Base-by-base conservation (phyloP, 768 basidiomycete species). In the Panaeolus cyanescens region DNA sequence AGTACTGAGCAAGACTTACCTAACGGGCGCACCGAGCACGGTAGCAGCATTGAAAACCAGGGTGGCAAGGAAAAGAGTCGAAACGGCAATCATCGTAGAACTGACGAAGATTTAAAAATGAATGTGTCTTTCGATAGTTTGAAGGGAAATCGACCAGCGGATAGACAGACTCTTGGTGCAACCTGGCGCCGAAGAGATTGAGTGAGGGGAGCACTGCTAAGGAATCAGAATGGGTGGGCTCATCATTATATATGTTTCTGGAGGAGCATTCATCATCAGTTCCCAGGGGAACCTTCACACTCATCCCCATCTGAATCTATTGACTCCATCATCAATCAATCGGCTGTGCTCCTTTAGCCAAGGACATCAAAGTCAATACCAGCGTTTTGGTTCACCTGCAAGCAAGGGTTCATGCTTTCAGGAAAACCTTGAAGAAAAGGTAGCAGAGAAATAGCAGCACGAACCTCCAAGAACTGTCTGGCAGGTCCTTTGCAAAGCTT, bases 121-220 rank as follows among this genome's bases (percentile, higher is more conserved):
- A 64, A 63, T n/a, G 39, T 65, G 68, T 69, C 69, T 72, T 72
- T 70, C 70, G 72, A 73, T 69, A 68, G 68, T 68, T 64, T 69
- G 64, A 64, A 67, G 67, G 71, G 72, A 72, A 68, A 72, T 77
- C 77, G 73, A 77, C 78, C 77, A 71, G 77, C 72, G 76, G 70
- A 77, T 70, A 72, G 73, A 76, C 71, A 64, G 65, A 76, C 74
- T 77, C 75, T 78, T 64, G 72, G 74, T 77, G 79, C 77, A 77
- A 79, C 78, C 78, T 75, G 74, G 77, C 74, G 72, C 78, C 77
- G 70, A 75, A 76, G 76, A 75, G 74, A 69, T 68, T 67, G 69
- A 64, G 68, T 72, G 73, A 71, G 62, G 64, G 70, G 79, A 79
- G 79, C 78, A 78, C 79, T 77, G 79, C 79, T 79, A 64, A 72